Evolutionary conservation across 768 basidiomycete genomes (phyloP).

Genomic region (Podaxis rugospora): DNA sequence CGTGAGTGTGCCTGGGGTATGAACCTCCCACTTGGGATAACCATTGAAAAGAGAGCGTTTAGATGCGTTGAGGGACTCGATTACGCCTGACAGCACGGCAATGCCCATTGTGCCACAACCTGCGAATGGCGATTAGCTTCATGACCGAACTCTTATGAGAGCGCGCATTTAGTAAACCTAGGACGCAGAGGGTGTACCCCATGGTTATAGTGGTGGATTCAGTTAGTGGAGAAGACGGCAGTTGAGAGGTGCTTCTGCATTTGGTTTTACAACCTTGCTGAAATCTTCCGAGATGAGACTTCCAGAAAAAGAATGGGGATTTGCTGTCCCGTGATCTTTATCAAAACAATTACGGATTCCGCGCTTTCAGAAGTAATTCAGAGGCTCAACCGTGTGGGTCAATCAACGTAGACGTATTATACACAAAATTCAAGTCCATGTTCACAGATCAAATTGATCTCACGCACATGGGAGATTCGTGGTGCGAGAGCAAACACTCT

Average conservation of each 20-base stretch:
- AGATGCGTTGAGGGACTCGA: constrained; percentile 67
- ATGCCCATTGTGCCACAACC: constrained; percentile 99
- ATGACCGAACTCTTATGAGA: constrained; percentile 8
- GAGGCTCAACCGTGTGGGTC: not conserved
- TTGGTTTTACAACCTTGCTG: not conserved
- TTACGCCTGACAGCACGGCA: constrained; percentile 89
- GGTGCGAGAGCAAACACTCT: not conserved
- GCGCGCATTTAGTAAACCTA: constrained; percentile 46
- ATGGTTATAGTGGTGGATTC: constrained; percentile 31
- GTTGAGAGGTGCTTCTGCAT: not conserved
- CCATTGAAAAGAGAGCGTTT: constrained; percentile 11
- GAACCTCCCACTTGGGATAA: constrained; percentile 58
- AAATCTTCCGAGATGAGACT: constrained; percentile 2
- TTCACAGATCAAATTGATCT: not conserved
- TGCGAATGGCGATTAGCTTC: constrained; percentile 24
- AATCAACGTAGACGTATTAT: not conserved
- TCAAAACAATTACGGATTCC: not conserved
- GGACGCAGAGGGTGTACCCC: constrained; percentile 90
- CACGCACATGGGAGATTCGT: not conserved
- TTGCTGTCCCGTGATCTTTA: not conserved
- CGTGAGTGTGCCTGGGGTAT: constrained; percentile 71
- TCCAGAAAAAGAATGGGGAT: not conserved
- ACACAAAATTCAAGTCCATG: not conserved
- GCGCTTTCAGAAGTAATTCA: not conserved
- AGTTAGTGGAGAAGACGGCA: not conserved